Evolutionary conservation across 148 eudicot species (phyloP), one percentile per base, ranked within the genome.

Genomic region (Camellia sinensis): DNA sequence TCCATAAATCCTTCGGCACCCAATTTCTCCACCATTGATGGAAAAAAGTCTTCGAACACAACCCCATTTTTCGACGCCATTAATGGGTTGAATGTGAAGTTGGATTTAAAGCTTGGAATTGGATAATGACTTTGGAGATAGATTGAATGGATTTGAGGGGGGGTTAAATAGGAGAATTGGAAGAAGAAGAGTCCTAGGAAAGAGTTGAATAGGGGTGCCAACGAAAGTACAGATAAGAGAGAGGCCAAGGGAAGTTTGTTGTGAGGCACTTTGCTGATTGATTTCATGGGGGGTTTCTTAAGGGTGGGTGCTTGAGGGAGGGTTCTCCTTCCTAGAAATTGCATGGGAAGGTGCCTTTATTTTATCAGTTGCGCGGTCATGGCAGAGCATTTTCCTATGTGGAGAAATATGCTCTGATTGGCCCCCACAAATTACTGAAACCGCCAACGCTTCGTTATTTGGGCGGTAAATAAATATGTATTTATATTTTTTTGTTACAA

Each of bases 1-100:
- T 88, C 81, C 87, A 92, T 82, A 66, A 90, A 89, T 59, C 90
- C 90, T 50, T 87, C 90, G 2, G 84, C 85, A 0, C 95, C 95
- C 15, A 92, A 61, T 59, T 84, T 87, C 66, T 85, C 87, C 84
- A 87, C 90, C 92, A 90, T 90, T 0, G 84, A 59, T 0, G 95
- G 93, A 41, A 91, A 81, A 56, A 77, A 81, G 60, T 84, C 87
- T 56, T 79, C 75, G 54, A 84, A 84, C 54, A 54, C 81, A 14
- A 67, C 43, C 1, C 74, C 71, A 29, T 45, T 68, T 7, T 43
- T 68, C 6, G 77, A 65, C 12, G 81, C 80, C 75, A 81, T 80
- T 69, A 18, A 18, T 54, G 12, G 21, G 4, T 3, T 60, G 64
- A 12, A 4, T 60, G n/a, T 19, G 19, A 3, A 17, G 64, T 60